A percentile compares a stretch with the other conserved stretches of the same genome.
phyloP scores from a whole-genome alignment of 805 yeast species.

The Wickerhamiella spandovensis region DNA sequence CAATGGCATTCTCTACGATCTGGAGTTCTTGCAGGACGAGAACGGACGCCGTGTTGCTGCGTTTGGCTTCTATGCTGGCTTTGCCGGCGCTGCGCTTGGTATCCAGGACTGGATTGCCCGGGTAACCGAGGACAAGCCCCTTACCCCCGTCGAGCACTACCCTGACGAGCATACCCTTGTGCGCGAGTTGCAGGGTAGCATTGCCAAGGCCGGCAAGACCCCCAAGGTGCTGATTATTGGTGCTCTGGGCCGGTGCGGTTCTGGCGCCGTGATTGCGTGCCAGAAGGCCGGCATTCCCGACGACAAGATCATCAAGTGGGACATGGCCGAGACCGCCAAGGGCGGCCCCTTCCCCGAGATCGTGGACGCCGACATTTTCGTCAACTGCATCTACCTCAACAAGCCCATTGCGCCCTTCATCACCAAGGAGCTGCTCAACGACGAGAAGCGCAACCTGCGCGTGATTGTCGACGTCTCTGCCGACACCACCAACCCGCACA shows the following conservation, averaged over 20 bases:
- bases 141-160: constrained; percentile 73
- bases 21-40: constrained; percentile 88
- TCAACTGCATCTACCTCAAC: constrained; percentile 92
- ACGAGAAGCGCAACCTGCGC: constrained; percentile 55
- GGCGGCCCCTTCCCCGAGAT: constrained; percentile 98
- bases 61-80: constrained; percentile 99
- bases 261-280: constrained; percentile 85
- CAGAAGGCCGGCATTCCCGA: constrained; percentile 80
- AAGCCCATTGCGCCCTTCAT: constrained; percentile 89
- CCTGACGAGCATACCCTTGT: constrained; percentile 66
- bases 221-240: constrained; percentile 88
- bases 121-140: constrained; percentile 47
- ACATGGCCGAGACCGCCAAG: constrained; percentile 86
- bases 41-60: constrained; percentile 98
- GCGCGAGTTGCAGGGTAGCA: constrained; percentile 55
- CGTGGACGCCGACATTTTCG: constrained; percentile 72
- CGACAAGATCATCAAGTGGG: constrained; percentile 79
- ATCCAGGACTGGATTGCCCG: constrained; percentile 89
- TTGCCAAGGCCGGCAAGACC: constrained; percentile 34
- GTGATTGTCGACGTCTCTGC: constrained; percentile 97
- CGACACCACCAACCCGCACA: constrained; percentile 96
- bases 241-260: constrained; percentile 97
- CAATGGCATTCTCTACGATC: constrained; percentile 78
- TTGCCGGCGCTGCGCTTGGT: constrained; percentile 98
- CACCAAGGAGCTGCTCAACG: constrained; percentile 53